Evolutionary conservation across 768 basidiomycete species (phyloP), one percentile per base, ranked within the genome.

Genomic region (Russula brevipes): DNA sequence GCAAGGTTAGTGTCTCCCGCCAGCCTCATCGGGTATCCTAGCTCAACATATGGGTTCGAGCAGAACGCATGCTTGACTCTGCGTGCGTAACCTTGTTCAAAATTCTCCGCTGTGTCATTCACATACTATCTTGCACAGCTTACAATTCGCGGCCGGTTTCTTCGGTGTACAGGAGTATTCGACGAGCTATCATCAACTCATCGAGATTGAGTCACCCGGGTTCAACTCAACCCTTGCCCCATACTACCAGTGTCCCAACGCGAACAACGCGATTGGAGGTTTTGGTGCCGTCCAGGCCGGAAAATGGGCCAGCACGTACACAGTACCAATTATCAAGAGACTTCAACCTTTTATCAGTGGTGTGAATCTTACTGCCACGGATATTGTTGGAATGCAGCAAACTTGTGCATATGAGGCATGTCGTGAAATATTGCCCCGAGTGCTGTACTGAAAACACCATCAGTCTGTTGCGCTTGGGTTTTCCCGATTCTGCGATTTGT

Each of bases 141-240:
- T 80, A 54, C 79, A 82, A 69, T 82, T 82, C 67, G 80, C 80
- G 0, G 77, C 80, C 11, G 81, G 81, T n/a, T 80, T 80, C 73
- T 79, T 78, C 57, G 78, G 77, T 11, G 72, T 80, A 31, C 78
- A 78, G 33, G 72, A 71, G 4, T 81, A 78, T 38, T 72, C 62
- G 57, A 65, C 61, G 17, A 66, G 79, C 49, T 82, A 80, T 69
- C 77, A 82, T 63, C 77, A 82, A 64, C 74, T 76, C 44, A 78
- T 82, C 58, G 78, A 74, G 52, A 76, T 82, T 52, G 81, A 82
- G 63, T 73, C 69, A 39, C 62, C 70, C 3, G 76, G 75, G 2
- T 79, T 76, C 72, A 82, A 83, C 73, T 79, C 75, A 67, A 81
- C 81, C 0, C 74, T 82, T 2, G 75, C 79, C 3, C 77, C 81